These are phyloP conservation scores for Breviolum minutum DNA, from an alignment of 73 alveolate species.

Conservation along the genomic window DNA sequence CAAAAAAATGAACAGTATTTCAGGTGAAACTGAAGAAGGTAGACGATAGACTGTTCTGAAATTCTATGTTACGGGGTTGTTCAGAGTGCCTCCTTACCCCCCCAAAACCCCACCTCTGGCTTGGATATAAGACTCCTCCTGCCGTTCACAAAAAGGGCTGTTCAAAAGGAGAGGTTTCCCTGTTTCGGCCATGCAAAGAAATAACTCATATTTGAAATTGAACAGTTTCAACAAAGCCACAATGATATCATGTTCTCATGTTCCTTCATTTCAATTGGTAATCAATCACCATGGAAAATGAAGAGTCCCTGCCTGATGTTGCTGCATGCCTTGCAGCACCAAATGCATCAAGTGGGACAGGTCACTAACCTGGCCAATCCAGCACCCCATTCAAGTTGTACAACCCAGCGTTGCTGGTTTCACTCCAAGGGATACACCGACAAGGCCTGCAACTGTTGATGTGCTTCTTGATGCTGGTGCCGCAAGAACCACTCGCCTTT, in stretches of 20 bases:
- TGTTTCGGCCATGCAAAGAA: too few species aligned
- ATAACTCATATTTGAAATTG: too few species aligned
- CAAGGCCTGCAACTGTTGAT: background rate
- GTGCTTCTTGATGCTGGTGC: background rate
- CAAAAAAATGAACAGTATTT: too few species aligned
- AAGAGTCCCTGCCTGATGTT: background rate
- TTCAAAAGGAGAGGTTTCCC: too few species aligned
- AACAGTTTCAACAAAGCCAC: too few species aligned
- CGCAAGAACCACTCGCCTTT: conserved; percentile 48
- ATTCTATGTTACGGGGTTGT: background rate
- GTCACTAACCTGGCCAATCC: background rate
- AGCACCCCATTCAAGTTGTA: background rate
- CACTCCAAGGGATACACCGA: background rate
- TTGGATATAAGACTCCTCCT: conserved; percentile 47
- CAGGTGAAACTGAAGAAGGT: too few species aligned
- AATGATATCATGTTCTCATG: too few species aligned
- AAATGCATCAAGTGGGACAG: background rate
- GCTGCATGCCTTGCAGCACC: conserved; percentile 47
- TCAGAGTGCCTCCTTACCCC: background rate
- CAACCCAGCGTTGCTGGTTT: background rate
- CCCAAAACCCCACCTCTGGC: background rate
- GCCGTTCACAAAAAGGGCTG: background rate
- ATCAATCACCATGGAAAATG: too few species aligned
- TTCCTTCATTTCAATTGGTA: too few species aligned
- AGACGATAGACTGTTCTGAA: too few species aligned